Percentiles rank a stretch among this genome's conserved stretches.
phyloP scores from a whole-genome alignment of 2,329 filamentous ascomycete species.

The Bipolaris victoriae region DNA sequence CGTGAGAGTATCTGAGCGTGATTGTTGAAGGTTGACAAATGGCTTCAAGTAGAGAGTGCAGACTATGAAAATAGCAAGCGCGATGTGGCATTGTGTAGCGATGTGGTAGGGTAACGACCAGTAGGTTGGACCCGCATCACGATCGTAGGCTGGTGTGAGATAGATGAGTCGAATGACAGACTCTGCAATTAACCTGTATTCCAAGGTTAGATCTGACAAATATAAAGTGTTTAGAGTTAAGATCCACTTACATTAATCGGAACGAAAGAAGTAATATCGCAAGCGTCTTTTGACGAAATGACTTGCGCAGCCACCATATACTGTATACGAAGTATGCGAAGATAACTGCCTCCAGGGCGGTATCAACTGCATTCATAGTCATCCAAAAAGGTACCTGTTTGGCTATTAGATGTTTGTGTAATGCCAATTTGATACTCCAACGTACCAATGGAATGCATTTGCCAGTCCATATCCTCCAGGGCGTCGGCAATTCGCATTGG shows the following conservation, averaged over 20 bases:
- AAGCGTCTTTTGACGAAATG: constrained; percentile 21
- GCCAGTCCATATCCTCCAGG: constrained; percentile 31
- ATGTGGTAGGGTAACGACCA: constrained; percentile 31
- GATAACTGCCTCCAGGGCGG: constrained; percentile 25
- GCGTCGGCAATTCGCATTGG: constrained; percentile 33
- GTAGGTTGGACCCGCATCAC: constrained; percentile 22
- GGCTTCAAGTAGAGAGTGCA: constrained; percentile 31
- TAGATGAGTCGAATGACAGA: constrained; percentile 31
- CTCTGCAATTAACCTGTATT: constrained; percentile 27
- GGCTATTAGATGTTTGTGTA: background rate
- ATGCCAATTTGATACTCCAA: background rate
- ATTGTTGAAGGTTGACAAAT: constrained; percentile 14
- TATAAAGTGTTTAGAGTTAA: background rate
- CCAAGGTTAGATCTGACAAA: background rate
- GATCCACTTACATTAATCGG: constrained; percentile 27
- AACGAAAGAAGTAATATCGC: constrained; percentile 28
- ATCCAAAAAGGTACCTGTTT: constrained; percentile 29
- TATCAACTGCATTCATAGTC: constrained; percentile 25
- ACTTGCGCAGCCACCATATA: constrained; percentile 25
- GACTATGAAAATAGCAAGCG: constrained; percentile 31
- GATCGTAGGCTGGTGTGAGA: constrained; percentile 20
- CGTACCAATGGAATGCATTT: constrained; percentile 35
- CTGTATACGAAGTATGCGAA: constrained; percentile 25
- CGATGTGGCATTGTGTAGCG: constrained; percentile 31
- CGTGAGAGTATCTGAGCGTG: constrained; percentile 12